Evolutionary conservation across 1,139 yeast genomes (phyloP), one percentile per base, ranked within the genome.

Genomic region (Hyphopichia pseudoburtonii): DNA sequence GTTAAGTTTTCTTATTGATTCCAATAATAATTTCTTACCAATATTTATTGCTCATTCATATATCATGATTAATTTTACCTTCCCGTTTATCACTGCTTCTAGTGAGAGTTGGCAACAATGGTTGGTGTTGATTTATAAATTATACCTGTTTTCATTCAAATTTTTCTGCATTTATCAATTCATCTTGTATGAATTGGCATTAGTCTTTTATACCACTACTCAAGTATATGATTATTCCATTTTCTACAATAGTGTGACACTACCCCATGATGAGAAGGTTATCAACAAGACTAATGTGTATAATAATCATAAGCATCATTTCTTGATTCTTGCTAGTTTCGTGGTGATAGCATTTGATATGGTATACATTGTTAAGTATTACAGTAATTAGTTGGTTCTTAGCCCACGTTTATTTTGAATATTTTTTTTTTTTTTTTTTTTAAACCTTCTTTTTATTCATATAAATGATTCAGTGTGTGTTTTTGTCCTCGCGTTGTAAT

Each of bases 11-110:
- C 36, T 56, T 25, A 40, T 41, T 26, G 57, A 54, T 25, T 44
- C 50, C n/a, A 61, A 61, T 42, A 59, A 60, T 40, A 57, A 56
- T 42, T 54, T 47, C 34, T 46, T 60, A 29, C 64, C 66, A 6
- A 51, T 60, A 10, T 45, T 60, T 39, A 53, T 62, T 31, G 53
- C 63, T 30, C 58, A 56, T 36, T 58, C 64, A 10, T 60, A 59
- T 38, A 42, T 52, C 4, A 46, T 46, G 24, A 45, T 57, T 8
- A 54, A 51, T 33, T 39, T 46, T 32, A 40, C 42, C 25, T 51
- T 54, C 41, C 52, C 51, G 3, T 38, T 49, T 28, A 33, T 43
- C 30, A 36, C 33, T 5, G 16, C 8, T 19, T 9, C 14, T 5
- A 17, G 26, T 19, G n/a, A n/a, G n/a, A n/a, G n/a, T n/a, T n/a